These are phyloP conservation scores for Penicillium paxilli DNA, from an alignment of 495 filamentous ascomycete species.

Conservation along the genomic window DNA sequence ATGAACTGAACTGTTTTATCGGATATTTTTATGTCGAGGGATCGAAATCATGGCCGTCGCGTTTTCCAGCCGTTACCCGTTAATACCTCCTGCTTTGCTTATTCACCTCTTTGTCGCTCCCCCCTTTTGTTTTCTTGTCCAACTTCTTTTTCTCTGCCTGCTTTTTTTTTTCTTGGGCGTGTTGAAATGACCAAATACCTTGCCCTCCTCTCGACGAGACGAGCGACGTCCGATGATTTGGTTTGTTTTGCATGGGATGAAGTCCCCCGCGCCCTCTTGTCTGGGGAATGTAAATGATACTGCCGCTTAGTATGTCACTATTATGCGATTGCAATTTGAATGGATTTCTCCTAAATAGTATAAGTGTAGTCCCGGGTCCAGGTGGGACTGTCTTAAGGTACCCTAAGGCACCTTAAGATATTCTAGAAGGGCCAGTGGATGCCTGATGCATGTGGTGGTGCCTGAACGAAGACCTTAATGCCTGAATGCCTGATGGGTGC, in stretches of 20 bases:
- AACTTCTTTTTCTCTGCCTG: background rate
- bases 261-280: background rate
- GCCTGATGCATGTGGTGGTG: no score
- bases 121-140: background rate
- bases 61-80: conserved; percentile 35
- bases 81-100: conserved; percentile 46
- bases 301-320: conserved; percentile 39
- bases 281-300: conserved; percentile 48
- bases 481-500: background rate
- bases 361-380: background rate
- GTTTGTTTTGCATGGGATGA: conserved; percentile 1
- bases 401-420: no score
- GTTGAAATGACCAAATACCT: conserved; percentile 44
- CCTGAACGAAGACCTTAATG: no score
- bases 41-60: conserved; percentile 26
- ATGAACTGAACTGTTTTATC: conserved; percentile 25
- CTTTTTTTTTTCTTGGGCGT: conserved; percentile 25
- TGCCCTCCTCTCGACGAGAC: conserved; percentile 33
- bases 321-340: conserved; percentile 2
- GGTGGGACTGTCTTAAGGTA: no score
- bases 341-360: background rate
- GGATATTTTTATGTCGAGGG: conserved; percentile 32
- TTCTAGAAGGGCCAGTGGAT: no score
- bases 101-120: conserved; percentile 10
- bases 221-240: conserved; percentile 12